Evolutionary conservation across 148 eudicot species (phyloP).

Genomic region (Gaultheria prostrata): DNA sequence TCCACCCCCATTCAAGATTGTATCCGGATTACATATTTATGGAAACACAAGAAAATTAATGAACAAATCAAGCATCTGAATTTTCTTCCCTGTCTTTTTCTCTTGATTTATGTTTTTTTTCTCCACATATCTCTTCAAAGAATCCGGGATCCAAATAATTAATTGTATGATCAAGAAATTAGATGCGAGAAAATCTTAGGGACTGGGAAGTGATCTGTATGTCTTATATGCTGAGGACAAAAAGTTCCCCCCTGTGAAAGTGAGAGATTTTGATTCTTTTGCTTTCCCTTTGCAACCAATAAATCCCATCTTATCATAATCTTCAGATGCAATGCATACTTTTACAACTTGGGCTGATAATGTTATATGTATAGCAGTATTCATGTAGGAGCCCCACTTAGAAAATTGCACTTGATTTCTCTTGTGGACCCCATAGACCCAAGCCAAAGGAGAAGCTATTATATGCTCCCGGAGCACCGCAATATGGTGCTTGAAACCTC

Average conservation of each 20-base stretch:
- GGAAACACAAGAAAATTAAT: background rate
- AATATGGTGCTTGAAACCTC: too few relatives aligned
- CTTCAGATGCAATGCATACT: background rate
- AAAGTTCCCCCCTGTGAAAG: background rate
- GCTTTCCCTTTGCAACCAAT: background rate
- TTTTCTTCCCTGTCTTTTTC: background rate
- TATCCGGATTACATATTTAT: background rate
- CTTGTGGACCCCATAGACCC: background rate
- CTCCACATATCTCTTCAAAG: background rate
- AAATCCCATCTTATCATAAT: background rate
- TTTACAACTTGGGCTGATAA: background rate
- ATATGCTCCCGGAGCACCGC: too few relatives aligned
- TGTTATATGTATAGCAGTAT: background rate
- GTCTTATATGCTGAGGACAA: conserved; percentile 16
- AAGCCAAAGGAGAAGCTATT: too few relatives aligned
- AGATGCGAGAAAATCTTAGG: background rate
- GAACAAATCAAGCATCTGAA: background rate
- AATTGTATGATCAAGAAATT: background rate
- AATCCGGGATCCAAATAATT: background rate
- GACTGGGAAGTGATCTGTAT: background rate
- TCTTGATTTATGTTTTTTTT: background rate
- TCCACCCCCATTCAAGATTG: background rate
- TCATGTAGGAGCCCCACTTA: background rate
- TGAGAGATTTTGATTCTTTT: conserved; percentile 10
- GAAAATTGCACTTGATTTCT: background rate